Conservation (phyloP, 2,329 filamentous ascomycete species). For the Colletotrichum kahawae region DNA sequence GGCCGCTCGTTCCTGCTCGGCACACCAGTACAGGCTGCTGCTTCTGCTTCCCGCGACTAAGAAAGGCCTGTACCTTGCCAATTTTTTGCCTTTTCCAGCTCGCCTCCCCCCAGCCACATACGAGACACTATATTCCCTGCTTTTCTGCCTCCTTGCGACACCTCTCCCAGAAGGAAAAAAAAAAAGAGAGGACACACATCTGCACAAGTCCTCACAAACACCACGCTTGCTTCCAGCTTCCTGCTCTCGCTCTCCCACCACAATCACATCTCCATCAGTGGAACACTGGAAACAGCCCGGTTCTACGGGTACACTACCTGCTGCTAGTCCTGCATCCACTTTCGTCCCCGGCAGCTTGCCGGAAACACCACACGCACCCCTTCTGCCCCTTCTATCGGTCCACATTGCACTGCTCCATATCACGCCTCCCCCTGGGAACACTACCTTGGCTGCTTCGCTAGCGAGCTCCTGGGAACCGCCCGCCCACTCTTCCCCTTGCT, state of each 20-base stretch:
- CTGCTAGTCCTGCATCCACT: conserved; percentile 16
- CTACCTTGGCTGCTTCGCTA: conserved; percentile 21
- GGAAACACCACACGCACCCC: conserved; percentile 14
- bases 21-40: not conserved
- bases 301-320: conserved; percentile 1
- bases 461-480: conserved; percentile 12
- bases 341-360: conserved; percentile 2
- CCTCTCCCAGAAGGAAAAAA: not conserved
- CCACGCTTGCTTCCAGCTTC: not conserved
- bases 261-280: conserved; percentile 6
- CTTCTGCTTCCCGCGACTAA: not conserved
- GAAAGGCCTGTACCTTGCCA: not conserved
- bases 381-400: conserved; percentile 14
- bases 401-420: conserved; percentile 9
- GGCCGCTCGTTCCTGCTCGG: conserved; percentile 11
- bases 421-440: conserved; percentile 14
- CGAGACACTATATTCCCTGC: conserved; percentile 30
- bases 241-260: not conserved
- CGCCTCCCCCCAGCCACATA: conserved; percentile 27
- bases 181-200: not conserved
- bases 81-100: not conserved
- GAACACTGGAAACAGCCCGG: conserved; percentile 13
- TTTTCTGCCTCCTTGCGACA: conserved; percentile 26
- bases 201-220: not conserved
- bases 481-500: conserved; percentile 22